Evolutionary conservation across 345 rosid species (phyloP).

Genomic region (Sonneratia caseolaris): DNA sequence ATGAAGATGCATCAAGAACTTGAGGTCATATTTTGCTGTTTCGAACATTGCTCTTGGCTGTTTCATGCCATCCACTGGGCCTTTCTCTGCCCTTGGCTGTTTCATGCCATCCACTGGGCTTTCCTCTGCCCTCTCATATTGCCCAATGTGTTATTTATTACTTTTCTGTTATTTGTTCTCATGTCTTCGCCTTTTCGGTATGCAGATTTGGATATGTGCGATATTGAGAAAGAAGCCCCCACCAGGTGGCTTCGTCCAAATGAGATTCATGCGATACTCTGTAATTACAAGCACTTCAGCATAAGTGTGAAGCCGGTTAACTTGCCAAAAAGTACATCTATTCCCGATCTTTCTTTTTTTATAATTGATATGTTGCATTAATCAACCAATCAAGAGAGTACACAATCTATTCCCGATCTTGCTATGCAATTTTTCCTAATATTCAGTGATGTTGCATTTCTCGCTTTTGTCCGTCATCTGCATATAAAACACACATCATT

Average conservation of each 20-base stretch:
- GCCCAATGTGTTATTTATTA: background rate
- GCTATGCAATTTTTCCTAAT: background rate
- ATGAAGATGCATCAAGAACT: background rate
- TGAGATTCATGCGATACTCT: slow-evolving; percentile 79
- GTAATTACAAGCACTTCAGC: slow-evolving; percentile 59
- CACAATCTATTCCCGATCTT: background rate
- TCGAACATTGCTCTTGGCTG: background rate
- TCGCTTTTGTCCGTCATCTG: background rate
- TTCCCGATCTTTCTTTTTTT: background rate
- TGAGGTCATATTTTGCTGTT: background rate
- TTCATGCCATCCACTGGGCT: background rate
- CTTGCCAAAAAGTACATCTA: slow-evolving; percentile 61
- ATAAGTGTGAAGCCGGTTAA: slow-evolving; percentile 72
- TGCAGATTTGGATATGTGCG: slow-evolving; percentile 69
- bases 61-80: background rate
- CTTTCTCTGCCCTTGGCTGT: background rate
- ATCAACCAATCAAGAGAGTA: no score
- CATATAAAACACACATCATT: background rate
- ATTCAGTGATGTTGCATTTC: background rate
- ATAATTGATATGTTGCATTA: no score
- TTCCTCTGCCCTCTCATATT: background rate
- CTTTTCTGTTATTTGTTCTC: background rate
- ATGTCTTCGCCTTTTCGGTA: slow-evolving; percentile 4
- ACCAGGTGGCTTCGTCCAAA: slow-evolving; percentile 97
- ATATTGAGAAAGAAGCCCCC: slow-evolving; percentile 66